phyloP scores from a whole-genome alignment of 1,139 yeast species.

The Diutina scorzettiae region DNA sequence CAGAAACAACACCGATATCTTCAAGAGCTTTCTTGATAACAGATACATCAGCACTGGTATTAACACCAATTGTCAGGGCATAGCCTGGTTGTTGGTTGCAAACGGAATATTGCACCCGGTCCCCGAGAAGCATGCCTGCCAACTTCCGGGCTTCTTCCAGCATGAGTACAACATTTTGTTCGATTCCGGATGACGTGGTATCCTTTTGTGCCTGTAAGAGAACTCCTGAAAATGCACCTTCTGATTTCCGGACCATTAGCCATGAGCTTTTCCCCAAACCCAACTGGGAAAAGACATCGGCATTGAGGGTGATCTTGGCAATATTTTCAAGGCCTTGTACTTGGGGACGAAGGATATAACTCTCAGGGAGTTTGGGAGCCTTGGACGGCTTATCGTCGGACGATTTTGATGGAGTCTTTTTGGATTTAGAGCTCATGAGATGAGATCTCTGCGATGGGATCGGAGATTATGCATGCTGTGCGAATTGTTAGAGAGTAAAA shows the following conservation, averaged over 20 bases:
- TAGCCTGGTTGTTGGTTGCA: background rate
- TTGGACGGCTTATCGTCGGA: slow-evolving; percentile 16
- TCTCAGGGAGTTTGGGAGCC: slow-evolving; percentile 34
- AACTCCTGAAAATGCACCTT: slow-evolving; percentile 32
- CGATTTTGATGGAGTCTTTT: slow-evolving; percentile 16
- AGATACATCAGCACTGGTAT: background rate
- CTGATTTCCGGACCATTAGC: slow-evolving; percentile 38
- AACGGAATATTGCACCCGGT: background rate
- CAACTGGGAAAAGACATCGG: slow-evolving; percentile 38
- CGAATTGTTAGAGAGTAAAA: too few species aligned
- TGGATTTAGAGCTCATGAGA: slow-evolving; percentile 25
- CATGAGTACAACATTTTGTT: background rate
- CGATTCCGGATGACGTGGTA: background rate
- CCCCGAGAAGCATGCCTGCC: slow-evolving; percentile 1
- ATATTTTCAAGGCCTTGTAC: slow-evolving; percentile 6
- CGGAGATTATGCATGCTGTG: too few species aligned
- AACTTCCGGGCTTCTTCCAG: background rate
- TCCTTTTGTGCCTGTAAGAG: background rate
- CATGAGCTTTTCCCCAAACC: slow-evolving; percentile 46
- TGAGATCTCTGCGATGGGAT: too few species aligned
- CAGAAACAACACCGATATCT: background rate
- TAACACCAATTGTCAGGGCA: background rate
- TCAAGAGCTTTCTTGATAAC: background rate
- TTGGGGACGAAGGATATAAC: slow-evolving; percentile 51
- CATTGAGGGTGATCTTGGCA: slow-evolving; percentile 36